Conservation (phyloP, 768 basidiomycete genomes). For the Tricholoma hemisulphureum region DNA sequence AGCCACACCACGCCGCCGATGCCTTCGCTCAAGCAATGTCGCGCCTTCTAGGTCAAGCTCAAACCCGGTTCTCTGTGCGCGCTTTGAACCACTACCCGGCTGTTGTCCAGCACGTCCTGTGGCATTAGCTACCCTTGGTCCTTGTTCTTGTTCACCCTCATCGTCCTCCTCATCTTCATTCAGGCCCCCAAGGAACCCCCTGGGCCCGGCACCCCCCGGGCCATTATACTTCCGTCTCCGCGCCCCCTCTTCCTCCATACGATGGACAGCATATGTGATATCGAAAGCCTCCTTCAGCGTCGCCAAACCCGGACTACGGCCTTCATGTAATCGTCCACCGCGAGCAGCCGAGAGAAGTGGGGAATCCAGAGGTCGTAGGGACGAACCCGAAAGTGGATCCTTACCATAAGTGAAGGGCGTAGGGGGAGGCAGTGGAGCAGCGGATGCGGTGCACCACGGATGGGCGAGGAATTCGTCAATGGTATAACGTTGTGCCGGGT, state of each 20-base stretch:
- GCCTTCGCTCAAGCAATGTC: conserved; percentile 78
- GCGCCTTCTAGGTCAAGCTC: conserved; percentile 87
- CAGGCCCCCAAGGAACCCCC: conserved; percentile 78
- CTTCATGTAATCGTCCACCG: conserved; percentile 65
- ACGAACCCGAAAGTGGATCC: conserved; percentile 32
- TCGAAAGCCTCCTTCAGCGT: conserved; percentile 98
- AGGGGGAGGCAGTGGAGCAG: conserved; percentile 61
- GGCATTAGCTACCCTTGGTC: conserved; percentile 10
- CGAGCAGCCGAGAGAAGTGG: conserved; percentile 82
- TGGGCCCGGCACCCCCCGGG: conserved; percentile 70
- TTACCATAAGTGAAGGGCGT: conserved; percentile 55
- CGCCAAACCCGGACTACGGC: conserved; percentile 88
- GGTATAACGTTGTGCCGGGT: conserved; percentile 92
- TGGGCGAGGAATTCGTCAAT: conserved; percentile 98
- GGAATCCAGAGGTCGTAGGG: conserved; percentile 70
- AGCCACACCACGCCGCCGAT: conserved; percentile 35
- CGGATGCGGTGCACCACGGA: conserved; percentile 84
- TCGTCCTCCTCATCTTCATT: conserved; percentile 92
- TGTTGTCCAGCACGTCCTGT: conserved; percentile 36
- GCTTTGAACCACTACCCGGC: conserved; percentile 4
- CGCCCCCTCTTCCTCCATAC: conserved; percentile 98
- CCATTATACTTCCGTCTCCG: conserved; percentile 80
- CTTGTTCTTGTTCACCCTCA: conserved; percentile 31
- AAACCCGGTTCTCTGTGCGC: conserved; percentile 43
- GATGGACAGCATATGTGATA: conserved; percentile 97